Evolutionary conservation across 2,329 filamentous ascomycete species (phyloP).

Genomic region (Phialophora verrucosa): DNA sequence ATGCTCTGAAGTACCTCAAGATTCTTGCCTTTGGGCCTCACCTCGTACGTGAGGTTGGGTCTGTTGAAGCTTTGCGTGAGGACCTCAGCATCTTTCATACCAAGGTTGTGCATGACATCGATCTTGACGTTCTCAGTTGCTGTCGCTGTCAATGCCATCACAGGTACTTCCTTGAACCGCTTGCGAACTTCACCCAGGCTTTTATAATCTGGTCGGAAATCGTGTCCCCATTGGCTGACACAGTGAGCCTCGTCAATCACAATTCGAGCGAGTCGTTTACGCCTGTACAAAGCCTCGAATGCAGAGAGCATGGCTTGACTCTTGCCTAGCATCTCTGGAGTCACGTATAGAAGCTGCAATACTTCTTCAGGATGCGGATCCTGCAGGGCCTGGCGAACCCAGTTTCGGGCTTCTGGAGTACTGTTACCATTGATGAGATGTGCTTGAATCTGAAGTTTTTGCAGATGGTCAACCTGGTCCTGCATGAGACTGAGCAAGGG

Average conservation of each 20-base stretch:
- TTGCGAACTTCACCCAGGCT: slow-evolving; percentile 74
- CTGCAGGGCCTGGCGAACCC: slow-evolving; percentile 69
- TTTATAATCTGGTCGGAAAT: slow-evolving; percentile 97
- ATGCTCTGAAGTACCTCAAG: slow-evolving; percentile 61
- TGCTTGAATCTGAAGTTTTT: slow-evolving; percentile 75
- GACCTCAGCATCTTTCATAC: slow-evolving; percentile 75
- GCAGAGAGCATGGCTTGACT: slow-evolving; percentile 70
- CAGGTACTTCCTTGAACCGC: slow-evolving; percentile 77
- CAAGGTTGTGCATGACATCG: slow-evolving; percentile 90
- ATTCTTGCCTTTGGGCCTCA: slow-evolving; percentile 72
- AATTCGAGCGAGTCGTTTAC: slow-evolving; percentile 78
- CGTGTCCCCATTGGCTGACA: slow-evolving; percentile 98
- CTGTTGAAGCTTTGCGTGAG: slow-evolving; percentile 96
- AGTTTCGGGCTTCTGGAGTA: slow-evolving; percentile 63
- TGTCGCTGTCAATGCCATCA: slow-evolving; percentile 95
- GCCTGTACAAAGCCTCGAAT: slow-evolving; percentile 71
- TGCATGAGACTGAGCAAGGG: slow-evolving; percentile 95
- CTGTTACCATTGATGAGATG: slow-evolving; percentile 82
- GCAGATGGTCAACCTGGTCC: slow-evolving; percentile 88
- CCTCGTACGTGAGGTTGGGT: slow-evolving; percentile 91
- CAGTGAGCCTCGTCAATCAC: slow-evolving; percentile 99
- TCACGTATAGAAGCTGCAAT: slow-evolving; percentile 90
- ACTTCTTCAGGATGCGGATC: slow-evolving; percentile 72
- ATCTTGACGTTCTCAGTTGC: slow-evolving; percentile 91
- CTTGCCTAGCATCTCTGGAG: slow-evolving; percentile 93